Conservation (phyloP, 805 yeast genomes). For the Tetrapisispora iriomotensis region DNA sequence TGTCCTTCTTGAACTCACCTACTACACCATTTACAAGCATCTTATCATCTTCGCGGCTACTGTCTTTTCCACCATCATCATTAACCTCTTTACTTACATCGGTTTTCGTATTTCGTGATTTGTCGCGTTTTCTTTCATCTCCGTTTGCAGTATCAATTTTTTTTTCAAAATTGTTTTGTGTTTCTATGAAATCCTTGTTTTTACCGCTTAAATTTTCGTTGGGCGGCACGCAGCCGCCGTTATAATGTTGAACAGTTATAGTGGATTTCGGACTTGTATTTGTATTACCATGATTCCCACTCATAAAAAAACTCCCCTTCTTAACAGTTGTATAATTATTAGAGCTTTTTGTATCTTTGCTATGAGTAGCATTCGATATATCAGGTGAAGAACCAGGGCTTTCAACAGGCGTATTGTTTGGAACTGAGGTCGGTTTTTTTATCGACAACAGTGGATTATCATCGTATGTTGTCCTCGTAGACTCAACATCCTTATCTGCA, state of each 20-base stretch:
- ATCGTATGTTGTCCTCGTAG: conserved; percentile 12
- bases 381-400: conserved; percentile 12
- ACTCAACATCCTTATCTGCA: conserved; percentile 7
- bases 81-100: neutral
- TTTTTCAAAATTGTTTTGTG: neutral
- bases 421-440: conserved; percentile 17
- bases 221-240: conserved; percentile 7
- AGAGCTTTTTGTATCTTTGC: neutral
- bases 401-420: conserved; percentile 24
- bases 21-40: no score
- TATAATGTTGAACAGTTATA: neutral
- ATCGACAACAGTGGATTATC: conserved; percentile 12
- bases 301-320: neutral
- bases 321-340: neutral
- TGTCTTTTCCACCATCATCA: neutral
- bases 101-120: neutral
- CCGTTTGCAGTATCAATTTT: neutral
- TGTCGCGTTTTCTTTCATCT: no score
- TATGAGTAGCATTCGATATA: neutral
- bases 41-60: no score
- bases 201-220: conserved; percentile 3
- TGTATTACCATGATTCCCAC: neutral
- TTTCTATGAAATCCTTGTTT: conserved; percentile 1
- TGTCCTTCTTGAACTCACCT: no score
- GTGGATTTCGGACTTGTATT: neutral